Base-by-base conservation (phyloP, 2,329 filamentous ascomycete genomes). In the Pleochaeta shiraiana region DNA sequence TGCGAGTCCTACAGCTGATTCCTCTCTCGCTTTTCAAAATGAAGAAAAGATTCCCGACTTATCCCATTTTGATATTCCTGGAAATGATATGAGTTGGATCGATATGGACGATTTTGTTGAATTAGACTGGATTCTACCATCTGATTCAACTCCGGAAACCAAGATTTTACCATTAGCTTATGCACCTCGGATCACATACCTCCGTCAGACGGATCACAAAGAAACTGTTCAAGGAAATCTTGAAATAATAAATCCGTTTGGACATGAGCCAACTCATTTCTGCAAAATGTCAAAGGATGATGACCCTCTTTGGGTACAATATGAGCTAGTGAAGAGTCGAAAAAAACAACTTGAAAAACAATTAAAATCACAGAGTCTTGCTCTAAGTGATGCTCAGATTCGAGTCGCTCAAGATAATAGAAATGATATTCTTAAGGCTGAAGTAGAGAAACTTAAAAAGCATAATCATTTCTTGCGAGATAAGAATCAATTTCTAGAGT, bases 31-130 rank as follows among this genome's bases (percentile, higher is more conserved):
- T 60, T 76, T 76, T 3, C 79, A 83, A 64, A 75, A 80, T 63
- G 81, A 83, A 30, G 76, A 77, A 3, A 79, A 81, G 9, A 81
- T 81, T 7, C 82, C 82, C 2, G 86, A 92, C 72, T 78, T 95
- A 62, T 95, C 91, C 0, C 86, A 87, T 64, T 98, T 98, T 72
- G 92, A 86, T 0, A 98, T 98, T 62, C 92, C 93, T 0, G 93
- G 98, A 73, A 88, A 95, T 64, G 93, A 98, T 71, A 85, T 90
- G 69, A 90, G 86, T 64, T 98, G 93, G 93, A 91, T 98, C 67
- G 93, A 98, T 71, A 97, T 98, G 90, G 93, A 98, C 72, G 93
- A 98, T 73, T 98, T 98, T 74, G 91, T 98, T 33, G 93, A 98
- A 74, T 77, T 98, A 26, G 95, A 96, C 73, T 97, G 92, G 92